Evolutionary conservation across 495 filamentous ascomycete species (phyloP), one percentile per base, ranked within the genome.

Genomic region (Penicillium alfredii): DNA sequence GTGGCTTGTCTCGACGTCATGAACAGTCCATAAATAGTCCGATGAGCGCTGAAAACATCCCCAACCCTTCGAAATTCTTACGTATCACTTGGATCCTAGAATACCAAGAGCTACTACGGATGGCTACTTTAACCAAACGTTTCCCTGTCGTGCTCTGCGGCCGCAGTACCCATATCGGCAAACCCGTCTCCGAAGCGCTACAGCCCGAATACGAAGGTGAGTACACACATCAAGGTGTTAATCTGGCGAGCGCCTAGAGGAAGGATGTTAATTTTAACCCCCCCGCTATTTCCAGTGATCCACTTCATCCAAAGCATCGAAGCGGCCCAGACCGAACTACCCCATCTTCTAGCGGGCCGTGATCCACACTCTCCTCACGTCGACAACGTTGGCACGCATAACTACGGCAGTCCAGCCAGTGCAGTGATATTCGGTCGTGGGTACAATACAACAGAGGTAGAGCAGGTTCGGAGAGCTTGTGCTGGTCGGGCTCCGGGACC

Each of bases 341-440:
- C 58, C 4, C 39, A 38, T 17, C 47, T 61, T 8, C 42, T 61
- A 23, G 45, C 43, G 8, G 58, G 58, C 8, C 40, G 33, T 9
- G 46, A 59, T 24, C 58, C 55, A 9, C 30, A 47, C 12, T 40
- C 47, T 8, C 32, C 40, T 0, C 31, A 38, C 15, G 17, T 31
- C 24, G 54, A 51, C 30, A 42, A 46, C 14, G 26, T 63, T 11
- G 61, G 61, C 24, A 52, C 56, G 3, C 50, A 57, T 21, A 31
- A 63, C 22, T 63, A 56, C 46, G 49, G 30, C 39, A 28, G 30
- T 11, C 52, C 51, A 3, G 44, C 46, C 3, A 54, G 56, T 1
- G 61, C 52, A 4, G 46, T 63, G 8, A 48, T 64, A 6, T 56
- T 63, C 14, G 61, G 61, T 9, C 56, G 59, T 4, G 59, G 47